Base-by-base conservation (phyloP, 495 filamentous ascomycete species). In the Tuber umbilicatum region DNA sequence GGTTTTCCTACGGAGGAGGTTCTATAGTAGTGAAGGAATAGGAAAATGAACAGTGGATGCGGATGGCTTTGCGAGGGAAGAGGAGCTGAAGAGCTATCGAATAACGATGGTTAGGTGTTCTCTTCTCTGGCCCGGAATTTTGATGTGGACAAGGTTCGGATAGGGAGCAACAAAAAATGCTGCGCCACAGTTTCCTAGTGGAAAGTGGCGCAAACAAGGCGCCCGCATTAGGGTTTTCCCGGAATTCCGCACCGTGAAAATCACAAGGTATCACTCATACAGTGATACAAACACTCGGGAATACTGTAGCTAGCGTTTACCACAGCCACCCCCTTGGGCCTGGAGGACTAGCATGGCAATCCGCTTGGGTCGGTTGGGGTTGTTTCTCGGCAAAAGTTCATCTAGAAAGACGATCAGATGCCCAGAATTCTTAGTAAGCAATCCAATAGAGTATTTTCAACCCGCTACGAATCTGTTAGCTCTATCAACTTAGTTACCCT, bases 81-180 rank as follows among this genome's bases (percentile, higher is more conserved):
- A 38, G 41, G 73, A 55, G 43, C 70, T 42, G 43, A 71, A 64
- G n/a, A 64, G 55, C 27, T 64, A 71, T 64, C 68, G 70, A 75
- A 47, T 72, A 72, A 69, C 77, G 75, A 72, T 70, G 60, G 77
- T 74, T 74, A 72, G 75, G 77, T 78, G 75, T 79, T 78, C 77
- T 79, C 70, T 60, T 74, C 70, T 68, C 74, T 64, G 68, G 35
- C 27, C 27, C 19, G 72, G 43, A 73, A 69, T 55, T 68, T 75
- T 42, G 73, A 39, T 67, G 77, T 78, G 77, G 77, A 74, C 77
- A 78, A 78, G 75, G 77, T 79, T 79, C 69, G 76, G 72, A 74
- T 67, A 79, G 72, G 70, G 72, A 73, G 74, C 69, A 73, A 64
- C 73, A 75, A 79, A 70, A 35, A 19, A 75, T n/a, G 73, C 69